Conservation (phyloP, 2,329 filamentous ascomycete species). For the Alternaria gaisen region DNA sequence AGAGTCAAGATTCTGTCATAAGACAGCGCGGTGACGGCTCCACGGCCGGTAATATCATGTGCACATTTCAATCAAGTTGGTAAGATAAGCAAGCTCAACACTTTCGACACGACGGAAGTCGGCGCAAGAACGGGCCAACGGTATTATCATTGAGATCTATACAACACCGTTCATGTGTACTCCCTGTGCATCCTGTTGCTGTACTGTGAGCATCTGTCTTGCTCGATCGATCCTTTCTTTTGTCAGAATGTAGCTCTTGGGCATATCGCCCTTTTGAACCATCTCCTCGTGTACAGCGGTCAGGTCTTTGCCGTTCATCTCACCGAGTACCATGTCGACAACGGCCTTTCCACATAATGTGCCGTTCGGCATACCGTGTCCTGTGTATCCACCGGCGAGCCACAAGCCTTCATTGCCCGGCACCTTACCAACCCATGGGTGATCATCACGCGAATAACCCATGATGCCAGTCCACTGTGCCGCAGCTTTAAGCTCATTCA, state of each 20-base stretch:
- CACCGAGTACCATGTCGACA: constrained; percentile 65
- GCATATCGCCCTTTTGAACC: constrained; percentile 47
- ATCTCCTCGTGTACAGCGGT: constrained; percentile 38
- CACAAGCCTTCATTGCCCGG: constrained; percentile 67
- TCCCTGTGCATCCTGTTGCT: constrained; percentile 42
- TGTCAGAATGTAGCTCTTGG: constrained; percentile 50
- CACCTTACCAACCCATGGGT: constrained; percentile 77
- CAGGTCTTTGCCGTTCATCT: constrained; percentile 47
- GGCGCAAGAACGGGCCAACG: background rate
- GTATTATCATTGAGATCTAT: constrained; percentile 11
- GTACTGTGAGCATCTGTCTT: constrained; percentile 44
- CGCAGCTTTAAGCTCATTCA: constrained; percentile 57
- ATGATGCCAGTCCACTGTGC: constrained; percentile 80
- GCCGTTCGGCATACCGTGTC: constrained; percentile 79
- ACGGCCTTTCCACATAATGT: constrained; percentile 71
- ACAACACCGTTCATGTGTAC: constrained; percentile 40
- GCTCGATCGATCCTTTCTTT: constrained; percentile 47
- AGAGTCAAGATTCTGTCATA: background rate
- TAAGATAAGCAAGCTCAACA: background rate
- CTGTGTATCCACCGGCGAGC: constrained; percentile 73
- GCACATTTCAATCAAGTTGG: background rate
- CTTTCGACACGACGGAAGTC: background rate
- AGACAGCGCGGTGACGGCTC: background rate
- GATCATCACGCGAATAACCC: constrained; percentile 71
- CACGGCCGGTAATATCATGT: background rate